Evolutionary conservation across 1,284 basidiomycete genomes (phyloP).

Genomic region (Puccinia novopanici): DNA sequence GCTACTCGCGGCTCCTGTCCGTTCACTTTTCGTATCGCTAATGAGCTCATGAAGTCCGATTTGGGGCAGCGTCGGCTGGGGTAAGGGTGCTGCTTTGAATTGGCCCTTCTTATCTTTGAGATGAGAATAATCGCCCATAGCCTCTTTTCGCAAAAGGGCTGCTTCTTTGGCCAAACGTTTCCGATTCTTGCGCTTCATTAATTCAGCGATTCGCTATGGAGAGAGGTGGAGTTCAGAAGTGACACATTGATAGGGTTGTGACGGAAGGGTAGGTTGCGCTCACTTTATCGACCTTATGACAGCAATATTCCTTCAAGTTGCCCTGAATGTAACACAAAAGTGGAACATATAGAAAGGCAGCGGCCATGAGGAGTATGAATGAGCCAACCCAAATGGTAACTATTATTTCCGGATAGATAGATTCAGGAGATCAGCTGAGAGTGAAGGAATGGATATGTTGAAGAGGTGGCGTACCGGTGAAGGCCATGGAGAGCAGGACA

Average conservation of each 20-base stretch:
- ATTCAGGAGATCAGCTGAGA: neutral
- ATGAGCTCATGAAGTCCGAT: constrained; percentile 73
- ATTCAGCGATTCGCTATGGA: constrained; percentile 71
- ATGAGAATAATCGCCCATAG: constrained; percentile 82
- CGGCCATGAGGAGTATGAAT: constrained; percentile 75
- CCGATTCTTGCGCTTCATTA: constrained; percentile 88
- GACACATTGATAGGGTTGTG: neutral
- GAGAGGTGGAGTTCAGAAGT: constrained; percentile 56
- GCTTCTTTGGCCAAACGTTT: constrained; percentile 79
- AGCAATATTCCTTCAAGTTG: constrained; percentile 94
- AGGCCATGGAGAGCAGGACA: constrained; percentile 74
- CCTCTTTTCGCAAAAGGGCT: constrained; percentile 84
- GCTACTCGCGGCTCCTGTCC: neutral
- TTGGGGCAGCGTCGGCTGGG: constrained; percentile 94
- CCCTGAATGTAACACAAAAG: constrained; percentile 92
- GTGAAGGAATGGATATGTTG: neutral
- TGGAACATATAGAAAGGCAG: constrained; percentile 85
- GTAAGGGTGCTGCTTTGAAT: constrained; percentile 72
- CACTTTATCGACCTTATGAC: constrained; percentile 97
- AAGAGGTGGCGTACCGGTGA: constrained; percentile 64
- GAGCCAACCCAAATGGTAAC: constrained; percentile 83
- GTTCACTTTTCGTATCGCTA: constrained; percentile 9
- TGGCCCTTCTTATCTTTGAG: constrained; percentile 91
- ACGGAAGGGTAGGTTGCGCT: neutral
- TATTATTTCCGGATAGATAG: neutral